Base-by-base conservation (phyloP, 176 grass and related monocot genomes). In the Raddia guianensis region DNA sequence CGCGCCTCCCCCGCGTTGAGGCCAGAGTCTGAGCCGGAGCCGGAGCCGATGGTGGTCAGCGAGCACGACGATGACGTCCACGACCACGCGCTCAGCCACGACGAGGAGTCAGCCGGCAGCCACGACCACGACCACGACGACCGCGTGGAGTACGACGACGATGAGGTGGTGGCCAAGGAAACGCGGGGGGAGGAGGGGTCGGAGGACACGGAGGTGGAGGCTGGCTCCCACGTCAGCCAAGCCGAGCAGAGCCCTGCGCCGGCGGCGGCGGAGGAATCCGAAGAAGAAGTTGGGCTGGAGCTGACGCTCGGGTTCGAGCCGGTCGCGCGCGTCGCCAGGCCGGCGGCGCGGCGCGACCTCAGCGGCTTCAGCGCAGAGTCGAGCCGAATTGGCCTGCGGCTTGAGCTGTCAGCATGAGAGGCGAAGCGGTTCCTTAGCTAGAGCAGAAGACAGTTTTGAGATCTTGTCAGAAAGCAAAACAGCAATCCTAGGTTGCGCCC, bases 151-250 rank as follows among this genome's bases (percentile, higher is more conserved):
- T n/a, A 42, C 4, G 57, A 47, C 2, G 66, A 63, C 47, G 83
- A 37, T 3, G 32, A 10, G 50, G 46, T 35, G 51, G 49, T 6
- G 5, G 56, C 42, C 69, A 58, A 60, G 11, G 20, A 59, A 4
- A 4, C 15, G 63, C 40, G 20, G 54, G 70, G 33, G 44, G 73
- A 64, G 44, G 73, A 64, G 62, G 68, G 61, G 2, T 87, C 84
- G 21, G 80, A 75, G 63, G 90, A 81, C 83, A 91, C 86, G 8
- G 90, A 78, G 20, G 70, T 75, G 48, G 73, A 88, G 59, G 80
- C 51, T 9, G 80, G 70, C 11, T 89, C 90, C 45, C 84, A 92
- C 76, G 91, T 92, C 5, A 92, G 91, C 87, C 90, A 89, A 35
- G 90, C 80, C 18, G 87, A 84, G 79, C 86, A 42, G 43, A 85